Conservation (phyloP, 345 rosid genomes). For the Euphorbia pulcherrima region DNA sequence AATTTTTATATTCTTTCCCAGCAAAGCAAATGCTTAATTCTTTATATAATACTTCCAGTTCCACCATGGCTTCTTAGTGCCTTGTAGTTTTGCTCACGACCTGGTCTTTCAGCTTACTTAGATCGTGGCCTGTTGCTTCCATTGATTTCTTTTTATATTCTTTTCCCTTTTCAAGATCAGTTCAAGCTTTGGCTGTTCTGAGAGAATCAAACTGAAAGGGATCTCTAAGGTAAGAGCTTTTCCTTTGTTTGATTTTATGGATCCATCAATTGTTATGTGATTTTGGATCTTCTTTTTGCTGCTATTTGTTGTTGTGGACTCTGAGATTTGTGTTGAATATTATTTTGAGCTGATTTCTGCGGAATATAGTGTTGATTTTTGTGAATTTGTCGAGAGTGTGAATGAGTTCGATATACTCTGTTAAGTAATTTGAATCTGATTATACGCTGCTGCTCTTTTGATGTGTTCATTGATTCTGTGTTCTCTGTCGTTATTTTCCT, state of each 20-base stretch:
- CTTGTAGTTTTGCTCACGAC: conserved; percentile 15
- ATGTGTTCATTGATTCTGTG: neutral
- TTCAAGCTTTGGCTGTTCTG: neutral
- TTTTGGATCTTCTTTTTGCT: neutral
- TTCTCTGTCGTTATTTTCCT: neutral
- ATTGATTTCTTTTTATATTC: neutral
- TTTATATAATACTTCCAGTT: too few species aligned
- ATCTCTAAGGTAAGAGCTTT: conserved; percentile 1
- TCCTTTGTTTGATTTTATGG: neutral
- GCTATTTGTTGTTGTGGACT: neutral
- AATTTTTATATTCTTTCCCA: neutral
- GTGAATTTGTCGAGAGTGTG: neutral
- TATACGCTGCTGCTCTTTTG: neutral
- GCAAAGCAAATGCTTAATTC: neutral
- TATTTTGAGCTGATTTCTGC: neutral
- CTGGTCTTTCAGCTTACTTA: neutral
- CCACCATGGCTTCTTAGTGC: conserved; percentile 8
- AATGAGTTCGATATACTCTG: neutral
- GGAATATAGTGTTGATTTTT: neutral
- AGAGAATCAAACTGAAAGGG: conserved; percentile 4
- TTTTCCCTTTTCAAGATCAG: neutral
- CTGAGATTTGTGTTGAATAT: neutral
- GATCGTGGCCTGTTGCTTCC: neutral
- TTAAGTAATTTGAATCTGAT: neutral
- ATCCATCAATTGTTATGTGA: neutral